These are phyloP conservation scores for Aspergillus candidus DNA, from an alignment of 2,329 filamentous ascomycete genomes.

Conservation along the genomic window DNA sequence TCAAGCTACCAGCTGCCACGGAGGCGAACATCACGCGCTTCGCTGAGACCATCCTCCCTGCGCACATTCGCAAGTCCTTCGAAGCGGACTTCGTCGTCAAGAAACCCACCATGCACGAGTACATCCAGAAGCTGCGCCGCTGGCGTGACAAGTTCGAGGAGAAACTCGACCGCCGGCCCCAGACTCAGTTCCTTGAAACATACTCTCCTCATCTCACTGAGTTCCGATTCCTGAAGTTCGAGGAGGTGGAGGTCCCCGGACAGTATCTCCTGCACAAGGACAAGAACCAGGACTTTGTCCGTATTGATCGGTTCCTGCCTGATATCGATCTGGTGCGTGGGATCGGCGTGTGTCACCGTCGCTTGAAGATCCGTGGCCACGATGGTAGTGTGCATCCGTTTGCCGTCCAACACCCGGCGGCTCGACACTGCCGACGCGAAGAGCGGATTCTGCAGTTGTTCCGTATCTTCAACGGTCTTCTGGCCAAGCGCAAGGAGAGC, in stretches of 20 bases:
- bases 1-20: conserved; percentile 81
- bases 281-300: conserved; percentile 97
- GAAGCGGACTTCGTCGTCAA: conserved; percentile 94
- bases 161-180: conserved; percentile 79
- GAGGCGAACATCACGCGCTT: conserved; percentile 97
- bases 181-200: conserved; percentile 68
- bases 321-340: conserved; percentile 89
- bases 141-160: conserved; percentile 99
- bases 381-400: conserved; percentile 97
- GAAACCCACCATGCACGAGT: conserved; percentile 96
- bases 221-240: conserved; percentile 95
- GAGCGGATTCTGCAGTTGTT: conserved; percentile 95
- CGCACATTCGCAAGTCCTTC: conserved; percentile 92
- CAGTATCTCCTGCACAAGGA: conserved; percentile 97
- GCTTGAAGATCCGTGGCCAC: conserved; percentile 92
- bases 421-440: conserved; percentile 84
- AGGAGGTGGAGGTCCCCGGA: conserved; percentile 95
- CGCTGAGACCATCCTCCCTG: conserved; percentile 88
- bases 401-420: conserved; percentile 91
- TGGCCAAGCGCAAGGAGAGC: conserved; percentile 90
- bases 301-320: conserved; percentile 93
- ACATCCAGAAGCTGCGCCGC: conserved; percentile 90
- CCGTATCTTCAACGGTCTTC: conserved; percentile 89
- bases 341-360: conserved; percentile 83
- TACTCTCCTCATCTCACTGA: conserved; percentile 91